phyloP scores from a whole-genome alignment of 306 rosid genomes.

The Cyamopsis tetragonoloba region DNA sequence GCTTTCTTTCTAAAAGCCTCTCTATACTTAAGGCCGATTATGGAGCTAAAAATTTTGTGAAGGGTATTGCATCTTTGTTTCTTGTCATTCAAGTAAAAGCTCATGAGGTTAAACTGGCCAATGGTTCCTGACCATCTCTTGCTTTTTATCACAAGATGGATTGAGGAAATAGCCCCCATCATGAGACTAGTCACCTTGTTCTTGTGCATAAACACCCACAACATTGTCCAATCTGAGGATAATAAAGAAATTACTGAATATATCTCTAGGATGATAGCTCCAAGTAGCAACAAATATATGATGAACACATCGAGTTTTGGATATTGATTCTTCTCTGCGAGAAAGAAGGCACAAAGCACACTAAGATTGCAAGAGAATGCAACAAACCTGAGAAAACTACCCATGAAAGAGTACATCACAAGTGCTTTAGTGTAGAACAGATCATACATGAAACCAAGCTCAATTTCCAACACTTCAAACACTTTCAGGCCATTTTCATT shows the following conservation, averaged over 20 bases:
- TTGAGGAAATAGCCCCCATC: neutral
- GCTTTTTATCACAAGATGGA: neutral
- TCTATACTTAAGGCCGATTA: no score
- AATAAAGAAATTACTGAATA: neutral
- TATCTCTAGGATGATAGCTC: constrained; percentile 30
- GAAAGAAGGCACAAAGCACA: neutral
- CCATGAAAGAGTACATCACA: constrained; percentile 1
- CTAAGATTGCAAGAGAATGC: neutral
- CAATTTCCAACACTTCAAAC: constrained; percentile 44
- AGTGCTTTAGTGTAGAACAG: constrained; percentile 42
- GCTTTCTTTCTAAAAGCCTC: neutral
- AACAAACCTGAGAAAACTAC: constrained; percentile 14
- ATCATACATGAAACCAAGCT: constrained; percentile 51
- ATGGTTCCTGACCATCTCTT: constrained; percentile 30
- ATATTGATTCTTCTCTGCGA: neutral
- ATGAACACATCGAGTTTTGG: constrained; percentile 9
- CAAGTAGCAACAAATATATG: constrained; percentile 29
- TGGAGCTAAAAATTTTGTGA: neutral
- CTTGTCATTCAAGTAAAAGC: neutral
- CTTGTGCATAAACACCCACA: constrained; percentile 28
- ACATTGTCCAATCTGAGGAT: constrained; percentile 31
- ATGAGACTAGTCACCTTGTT: neutral
- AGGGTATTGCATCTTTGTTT: neutral
- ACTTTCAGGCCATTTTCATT: neutral
- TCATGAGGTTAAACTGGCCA: constrained; percentile 27